These are phyloP conservation scores for thale cress (Arabidopsis thaliana) DNA, from an alignment of 345 rosid genomes.

Conservation along the genomic window DNA sequence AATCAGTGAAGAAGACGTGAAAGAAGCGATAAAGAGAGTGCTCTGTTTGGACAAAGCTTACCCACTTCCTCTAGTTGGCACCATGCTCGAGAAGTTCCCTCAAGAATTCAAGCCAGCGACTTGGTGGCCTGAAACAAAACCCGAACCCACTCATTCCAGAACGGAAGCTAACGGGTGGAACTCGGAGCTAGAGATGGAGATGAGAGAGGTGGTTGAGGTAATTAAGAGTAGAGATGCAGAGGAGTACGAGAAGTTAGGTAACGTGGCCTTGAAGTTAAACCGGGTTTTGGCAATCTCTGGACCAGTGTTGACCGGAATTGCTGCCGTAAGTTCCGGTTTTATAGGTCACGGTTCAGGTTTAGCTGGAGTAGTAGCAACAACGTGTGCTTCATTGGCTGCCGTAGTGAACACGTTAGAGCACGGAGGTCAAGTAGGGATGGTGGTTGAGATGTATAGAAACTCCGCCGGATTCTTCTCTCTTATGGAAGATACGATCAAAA, in stretches of 20 bases:
- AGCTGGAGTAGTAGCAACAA: constrained; percentile 29
- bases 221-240: constrained; percentile 49
- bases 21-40: constrained; percentile 47
- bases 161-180: constrained; percentile 39
- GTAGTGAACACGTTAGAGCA: constrained; percentile 42
- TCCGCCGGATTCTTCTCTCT: constrained; percentile 41
- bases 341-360: constrained; percentile 33
- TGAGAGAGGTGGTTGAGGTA: constrained; percentile 44
- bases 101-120: constrained; percentile 31
- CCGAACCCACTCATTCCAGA: neutral
- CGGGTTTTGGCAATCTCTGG: constrained; percentile 40
- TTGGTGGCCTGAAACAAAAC: constrained; percentile 46
- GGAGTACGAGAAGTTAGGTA: constrained; percentile 51
- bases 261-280: constrained; percentile 36
- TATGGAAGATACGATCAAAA: constrained; percentile 38
- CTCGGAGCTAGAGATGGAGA: constrained; percentile 45
- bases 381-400: constrained; percentile 35
- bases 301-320: constrained; percentile 32
- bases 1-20: constrained; percentile 33
- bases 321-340: constrained; percentile 31
- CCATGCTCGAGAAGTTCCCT: constrained; percentile 49
- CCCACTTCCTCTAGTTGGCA: constrained; percentile 46
- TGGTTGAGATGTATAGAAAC: constrained; percentile 46
- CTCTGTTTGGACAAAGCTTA: constrained; percentile 47
- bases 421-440: constrained; percentile 48